Evolutionary conservation across 805 yeast species (phyloP), one percentile per base, ranked within the genome.

Genomic region (Candida lessepsii): DNA sequence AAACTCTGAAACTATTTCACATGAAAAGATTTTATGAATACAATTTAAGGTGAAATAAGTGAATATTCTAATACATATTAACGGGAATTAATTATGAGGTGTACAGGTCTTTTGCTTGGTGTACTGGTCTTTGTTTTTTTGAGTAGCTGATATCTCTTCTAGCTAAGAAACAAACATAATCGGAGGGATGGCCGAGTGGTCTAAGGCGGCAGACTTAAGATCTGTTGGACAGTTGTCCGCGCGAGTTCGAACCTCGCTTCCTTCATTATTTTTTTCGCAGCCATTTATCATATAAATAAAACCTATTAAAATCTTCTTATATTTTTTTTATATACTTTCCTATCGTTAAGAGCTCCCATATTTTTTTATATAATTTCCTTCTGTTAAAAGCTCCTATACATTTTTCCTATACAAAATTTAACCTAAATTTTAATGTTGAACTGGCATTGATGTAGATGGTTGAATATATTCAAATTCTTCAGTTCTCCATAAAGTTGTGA

Each of bases 361-460:
- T n/a, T n/a, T n/a, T n/a, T n/a, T n/a, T n/a, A n/a, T n/a, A n/a
- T n/a, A n/a, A n/a, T n/a, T n/a, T n/a, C n/a, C n/a, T n/a, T n/a
- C n/a, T n/a, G n/a, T n/a, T n/a, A n/a, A n/a, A n/a, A n/a, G n/a
- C n/a, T n/a, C n/a, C 30, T 27, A 27, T 27, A 27, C n/a, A 27
- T 7, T 13, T 31, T 15, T 5, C 15, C 29, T 26, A 26, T 26
- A 26, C 29, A 26, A 23, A n/a, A 25, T 25, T 25, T 6, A 27
- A 27, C 10, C 18, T 15, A 27, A 9, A 17, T n/a, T 17, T 42
- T 52, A 74, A 35, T 66, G 58, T 42, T 82, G 87, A 24, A 78
- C 76, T 21, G 89, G 89, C 87, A 82, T 81, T 9, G 78, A 66
- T 9, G 84, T 81, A 16, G 80, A 66, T 9, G 86, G 81, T 55